Evolutionary conservation across 176 grass and related monocot species (phyloP), one percentile per base, ranked within the genome.

Genomic region (Elymus sibiricus): DNA sequence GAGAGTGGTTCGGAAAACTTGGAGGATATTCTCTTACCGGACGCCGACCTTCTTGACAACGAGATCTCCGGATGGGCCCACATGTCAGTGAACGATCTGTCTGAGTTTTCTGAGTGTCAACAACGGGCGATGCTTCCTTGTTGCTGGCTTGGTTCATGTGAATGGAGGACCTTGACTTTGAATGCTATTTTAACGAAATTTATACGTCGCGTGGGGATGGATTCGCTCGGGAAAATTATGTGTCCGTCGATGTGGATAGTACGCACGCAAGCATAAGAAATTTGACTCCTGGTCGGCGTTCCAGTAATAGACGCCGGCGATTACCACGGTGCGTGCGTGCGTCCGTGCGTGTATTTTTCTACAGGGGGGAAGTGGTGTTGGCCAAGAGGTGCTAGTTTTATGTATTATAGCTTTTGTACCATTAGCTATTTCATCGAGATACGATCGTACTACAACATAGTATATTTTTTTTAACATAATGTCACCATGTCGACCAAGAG

Each of bases 101-200:
- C 73, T 1, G 46, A 11, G 6, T 25, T 21, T 44, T 13, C 7
- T 9, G 40, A 40, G 44, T 76, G 72, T 49, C 72, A 49, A 11
- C 42, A 49, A 28, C 46, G 40, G 5, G 72, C 25, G 43, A 26
- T 19, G 43, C 22, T 46, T 22, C 27, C 25, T 31, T 74, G 26
- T 49, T 29, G 39, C n/a, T n/a, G 0, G 39, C 2, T 4, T 73
- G 74, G 12, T 76, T 56, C 74, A 56, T 76, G 27, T 71, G 49
- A 71, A 88, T 58, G 77, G 77, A 84, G 77, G 82, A 84, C 77
- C 77, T 85, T 85, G 90, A 88, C 89, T 91, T 77, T 77, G 70
- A 87, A 69, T 32, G 79, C 17, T 21, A 51, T 34, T 9, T 21
- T 29, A 6, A 43, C 7, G 38, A 77, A 88, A 64, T 22, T 81